These are phyloP conservation scores for Lipomyces kockii DNA, from an alignment of 805 yeast genomes.

Conservation along the genomic window DNA sequence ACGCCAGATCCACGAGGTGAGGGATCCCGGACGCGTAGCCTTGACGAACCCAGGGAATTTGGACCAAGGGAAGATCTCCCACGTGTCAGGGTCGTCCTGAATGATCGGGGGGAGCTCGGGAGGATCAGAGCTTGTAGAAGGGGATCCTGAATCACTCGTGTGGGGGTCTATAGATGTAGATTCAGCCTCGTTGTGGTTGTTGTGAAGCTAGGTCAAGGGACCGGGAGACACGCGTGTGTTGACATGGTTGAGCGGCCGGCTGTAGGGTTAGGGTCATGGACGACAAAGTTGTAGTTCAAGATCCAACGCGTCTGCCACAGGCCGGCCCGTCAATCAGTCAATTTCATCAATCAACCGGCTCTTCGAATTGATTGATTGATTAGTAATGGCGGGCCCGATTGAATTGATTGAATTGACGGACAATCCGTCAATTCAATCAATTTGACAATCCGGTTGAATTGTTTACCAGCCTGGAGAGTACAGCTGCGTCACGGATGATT, in stretches of 20 bases:
- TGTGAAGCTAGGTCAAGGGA: no score
- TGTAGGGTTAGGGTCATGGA: no score
- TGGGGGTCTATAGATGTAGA: neutral
- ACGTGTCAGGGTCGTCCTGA: neutral
- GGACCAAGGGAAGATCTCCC: neutral
- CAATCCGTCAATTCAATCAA: neutral
- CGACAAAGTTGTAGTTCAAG: no score
- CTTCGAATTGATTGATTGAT: conserved; percentile 5
- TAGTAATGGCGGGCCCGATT: neutral
- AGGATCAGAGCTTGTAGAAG: conserved; percentile 4
- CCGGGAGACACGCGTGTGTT: no score
- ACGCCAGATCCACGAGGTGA: neutral
- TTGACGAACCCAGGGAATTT: conserved; percentile 4
- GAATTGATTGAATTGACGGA: conserved; percentile 3
- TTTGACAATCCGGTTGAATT: no score
- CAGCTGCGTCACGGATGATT: no score
- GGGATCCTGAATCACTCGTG: conserved; percentile 5
- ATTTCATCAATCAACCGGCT: conserved; percentile 5
- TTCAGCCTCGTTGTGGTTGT: conserved; percentile 2
- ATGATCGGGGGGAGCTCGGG: conserved; percentile 6
- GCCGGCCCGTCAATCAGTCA: conserved; percentile 1
- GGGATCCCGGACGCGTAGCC: conserved; percentile 6
- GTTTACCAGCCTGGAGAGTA: no score
- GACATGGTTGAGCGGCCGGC: no score
- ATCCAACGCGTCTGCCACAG: no score